These are phyloP conservation scores for Rubus parviflorus DNA, from an alignment of 306 rosid genomes.

Conservation along the genomic window DNA sequence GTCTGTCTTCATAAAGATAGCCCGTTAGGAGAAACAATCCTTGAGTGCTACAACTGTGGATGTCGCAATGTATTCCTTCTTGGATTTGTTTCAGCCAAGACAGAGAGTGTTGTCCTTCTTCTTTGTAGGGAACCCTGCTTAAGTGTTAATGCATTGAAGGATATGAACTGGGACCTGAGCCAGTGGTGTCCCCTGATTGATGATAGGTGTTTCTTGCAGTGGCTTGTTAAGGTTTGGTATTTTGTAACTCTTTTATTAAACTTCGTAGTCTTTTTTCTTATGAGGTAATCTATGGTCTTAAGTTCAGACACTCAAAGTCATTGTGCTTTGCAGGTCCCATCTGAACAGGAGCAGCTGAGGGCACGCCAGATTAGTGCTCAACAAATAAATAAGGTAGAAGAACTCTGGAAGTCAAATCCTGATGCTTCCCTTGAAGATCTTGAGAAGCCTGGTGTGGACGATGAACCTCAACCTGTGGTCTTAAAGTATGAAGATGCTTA, in stretches of 20 bases:
- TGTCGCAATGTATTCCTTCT: conserved; percentile 98
- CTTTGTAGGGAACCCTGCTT: conserved; percentile 99
- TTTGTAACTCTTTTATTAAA: conserved; percentile 1
- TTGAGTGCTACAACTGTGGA: conserved; percentile 98
- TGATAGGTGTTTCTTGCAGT: conserved; percentile 98
- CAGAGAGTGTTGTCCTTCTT: conserved; percentile 99
- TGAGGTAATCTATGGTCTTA: neutral
- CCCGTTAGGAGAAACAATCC: conserved; percentile 97
- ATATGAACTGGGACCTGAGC: conserved; percentile 99
- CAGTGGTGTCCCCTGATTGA: conserved; percentile 99
- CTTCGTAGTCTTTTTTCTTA: neutral
- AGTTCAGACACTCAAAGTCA: conserved; percentile 10
- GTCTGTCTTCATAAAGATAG: conserved; percentile 99
- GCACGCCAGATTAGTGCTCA: conserved; percentile 99
- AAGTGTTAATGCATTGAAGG: conserved; percentile 99
- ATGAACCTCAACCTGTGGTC: conserved; percentile 96
- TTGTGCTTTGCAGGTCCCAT: conserved; percentile 71
- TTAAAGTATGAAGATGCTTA: conserved; percentile 98
- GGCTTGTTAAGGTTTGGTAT: conserved; percentile 91
- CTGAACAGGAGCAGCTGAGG: conserved; percentile 99
- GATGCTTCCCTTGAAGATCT: conserved; percentile 99
- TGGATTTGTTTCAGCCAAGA: conserved; percentile 97
- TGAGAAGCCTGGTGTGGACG: conserved; percentile 99
- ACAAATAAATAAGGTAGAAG: conserved; percentile 98
- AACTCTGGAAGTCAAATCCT: conserved; percentile 97